Evolutionary conservation across 345 rosid species (phyloP), one percentile per base, ranked within the genome.

Genomic region (Corymbia maculata): DNA sequence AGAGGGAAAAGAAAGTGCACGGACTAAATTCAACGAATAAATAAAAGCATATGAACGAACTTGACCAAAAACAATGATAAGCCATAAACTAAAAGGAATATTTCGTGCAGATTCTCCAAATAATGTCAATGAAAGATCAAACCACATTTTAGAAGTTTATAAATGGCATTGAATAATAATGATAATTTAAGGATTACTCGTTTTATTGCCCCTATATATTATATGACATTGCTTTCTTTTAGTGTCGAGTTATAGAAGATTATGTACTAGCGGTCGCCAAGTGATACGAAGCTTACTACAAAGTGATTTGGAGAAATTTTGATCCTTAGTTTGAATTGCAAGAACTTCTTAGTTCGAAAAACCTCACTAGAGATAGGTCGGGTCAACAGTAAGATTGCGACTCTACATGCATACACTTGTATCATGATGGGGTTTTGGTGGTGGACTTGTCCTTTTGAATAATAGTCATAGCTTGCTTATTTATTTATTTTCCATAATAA

Each of bases 121-220:
- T 17, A 36, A 8, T 32, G 19, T 70, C 32, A 70, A 70, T 4
- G 13, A 70, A 70, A 11, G 6, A 2, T 9, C 3, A 4, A 70
- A 32, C 45, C 45, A 68, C 21, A 8, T 68, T 68, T 15, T 16
- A 26, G 13, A 28, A 61, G 70, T 61, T 28, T 4, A 12, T 3
- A 6, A 3, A 64, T 28, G 17, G 3, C 17, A 64, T n/a, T 64
- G 2, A 64, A 14, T 13, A n/a, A 64, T 64, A 13, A 13, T 5
- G 1, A 70, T 36, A 4, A 19, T 17, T 36, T 10, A 70, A 17
- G 45, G 13, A 5, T 2, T 8, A 9, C 3, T 4, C 2, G 0
- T 70, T 21, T 28, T 57, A 22, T 57, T 22, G 9, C 28, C 26
- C 5, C 13, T 22, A 10, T 26, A 57, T 22, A 57, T 9, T 24